Evolutionary conservation across 331 rosid genomes (phyloP), one percentile per base, ranked within the genome.

Genomic region (Cydonia oblonga): DNA sequence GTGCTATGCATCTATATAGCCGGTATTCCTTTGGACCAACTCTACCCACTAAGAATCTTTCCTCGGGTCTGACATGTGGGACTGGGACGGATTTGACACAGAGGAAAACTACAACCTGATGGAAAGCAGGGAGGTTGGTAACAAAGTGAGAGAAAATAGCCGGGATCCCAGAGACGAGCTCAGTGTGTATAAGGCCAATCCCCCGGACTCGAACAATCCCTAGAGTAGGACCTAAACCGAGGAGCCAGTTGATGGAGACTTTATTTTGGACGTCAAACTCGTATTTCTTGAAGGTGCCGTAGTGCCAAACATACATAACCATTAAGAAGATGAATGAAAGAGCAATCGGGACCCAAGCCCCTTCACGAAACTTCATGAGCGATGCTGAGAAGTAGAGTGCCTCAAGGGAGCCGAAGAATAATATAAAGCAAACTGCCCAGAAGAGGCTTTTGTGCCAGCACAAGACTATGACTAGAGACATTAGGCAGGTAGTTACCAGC

Each of bases 371-470:
- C 86, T 93, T 91, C 60, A 85, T 89, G 72, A 93, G 90, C 19
- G 98, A 87, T 24, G 98, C 98, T 59, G 98, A 91, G 86, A 93
- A 93, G 85, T 91, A 91, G 77, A 93, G 91, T 64, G 92, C 95
- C 79, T 93, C 98, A 73, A 93, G 78, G 71, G 91, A 91, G 70
- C 98, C 98, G 24, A 91, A 93, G 90, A 95, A 87, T 83, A 95
- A 38, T 54, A 89, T 19, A 77, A 95, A 95, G 81, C 89, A 84
- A 60, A 91, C 46, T 64, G 97, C 97, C 11, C 88, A 78, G 42
- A 75, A 62, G 40, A 79, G 49, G 52, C 80, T 91, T 76, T 78
- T 89, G 65, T 78, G 91, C 97, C 99, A 95, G 81, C 99, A 95
- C 35, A 95, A 71, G 81, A 95, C 84, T 57, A 95, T 89, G 44